Base-by-base conservation (phyloP, 257 asterid genomes). In the Misopates orontium region DNA sequence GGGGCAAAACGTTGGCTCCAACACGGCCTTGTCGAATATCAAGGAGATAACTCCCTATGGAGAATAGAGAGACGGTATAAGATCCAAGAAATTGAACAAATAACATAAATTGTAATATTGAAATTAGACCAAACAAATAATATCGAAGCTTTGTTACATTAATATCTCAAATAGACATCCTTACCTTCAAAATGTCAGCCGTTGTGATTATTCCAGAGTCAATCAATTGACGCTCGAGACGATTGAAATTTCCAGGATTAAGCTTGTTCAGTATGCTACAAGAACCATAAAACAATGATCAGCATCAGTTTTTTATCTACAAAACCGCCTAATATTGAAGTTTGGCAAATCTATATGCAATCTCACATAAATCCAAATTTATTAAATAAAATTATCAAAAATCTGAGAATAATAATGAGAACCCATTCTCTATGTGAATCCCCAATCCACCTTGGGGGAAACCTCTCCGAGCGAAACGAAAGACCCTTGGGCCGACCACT, bases 171-270 rank as follows among this genome's bases (percentile, higher is more conserved):
- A 66, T 61, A 49, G 21, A 4, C n/a, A 57, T 50, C 22, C 5
- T 19, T 61, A 90, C 98, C 97, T 83, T 86, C 78, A 94, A 76
- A 67, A 94, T 94, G 71, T 94, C 96, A 39, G 97, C 91, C 11
- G 95, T 72, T 65, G 99, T 85, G 71, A 94, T n/a, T n/a, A n/a
- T 94, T 66, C 99, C 99, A 25, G 99, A 85, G 61, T 94, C 96
- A n/a, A 94, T 83, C 76, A 94, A 76, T 66, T 94, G 99, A 60
- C 89, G 96, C 81, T 94, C 90, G 51, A 94, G 85, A 50, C 88
- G 82, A 78, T 88, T 98, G 64, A 90, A 94, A 78, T 94, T 94
- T 66, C 88, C 98, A 1, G 99, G 99, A 55, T 98, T 90, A 80
- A 94, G 83, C 91, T 90, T 94, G 82, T 94, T 94, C 83, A 94